These are phyloP conservation scores for Fonsecaea pedrosoi DNA, from an alignment of 2,329 filamentous ascomycete genomes.

Conservation along the genomic window DNA sequence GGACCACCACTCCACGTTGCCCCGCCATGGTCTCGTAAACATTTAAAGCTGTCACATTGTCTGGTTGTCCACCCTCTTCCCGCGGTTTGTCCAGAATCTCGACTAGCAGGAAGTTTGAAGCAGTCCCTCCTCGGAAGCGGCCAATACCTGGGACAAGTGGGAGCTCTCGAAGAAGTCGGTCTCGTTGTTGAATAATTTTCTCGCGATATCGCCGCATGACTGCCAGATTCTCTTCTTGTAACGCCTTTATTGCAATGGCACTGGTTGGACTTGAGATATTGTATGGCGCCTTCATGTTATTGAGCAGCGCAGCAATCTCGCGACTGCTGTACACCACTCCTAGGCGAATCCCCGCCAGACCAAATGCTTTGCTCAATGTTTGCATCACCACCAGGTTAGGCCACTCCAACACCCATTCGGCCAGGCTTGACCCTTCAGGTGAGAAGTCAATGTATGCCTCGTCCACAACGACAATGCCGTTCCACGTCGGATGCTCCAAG, in stretches of 20 bases:
- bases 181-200: conserved; percentile 76
- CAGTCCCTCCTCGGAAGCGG: conserved; percentile 76
- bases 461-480: conserved; percentile 89
- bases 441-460: conserved; percentile 98
- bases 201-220: conserved; percentile 74
- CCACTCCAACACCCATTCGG: conserved; percentile 90
- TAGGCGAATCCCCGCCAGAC: conserved; percentile 88
- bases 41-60: conserved; percentile 76
- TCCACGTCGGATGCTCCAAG: conserved; percentile 89
- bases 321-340: conserved; percentile 82
- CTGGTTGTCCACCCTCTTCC: conserved; percentile 69
- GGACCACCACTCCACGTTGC: conserved; percentile 84
- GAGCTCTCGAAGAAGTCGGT: conserved; percentile 75
- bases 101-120: conserved; percentile 88
- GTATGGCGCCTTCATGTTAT: conserved; percentile 94
- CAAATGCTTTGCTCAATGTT: conserved; percentile 97
- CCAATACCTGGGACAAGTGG: conserved; percentile 80
- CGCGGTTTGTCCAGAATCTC: conserved; percentile 75
- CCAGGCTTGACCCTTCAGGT: conserved; percentile 76
- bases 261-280: conserved; percentile 91
- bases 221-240: conserved; percentile 70
- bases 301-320: conserved; percentile 78
- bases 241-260: conserved; percentile 75
- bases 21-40: conserved; percentile 88
- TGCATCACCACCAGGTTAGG: conserved; percentile 98